A percentile compares a stretch with the other conserved stretches of the same genome.
Evolutionary conservation across 805 yeast species (phyloP).

Genomic region (Zygosaccharomyces bisporus): DNA sequence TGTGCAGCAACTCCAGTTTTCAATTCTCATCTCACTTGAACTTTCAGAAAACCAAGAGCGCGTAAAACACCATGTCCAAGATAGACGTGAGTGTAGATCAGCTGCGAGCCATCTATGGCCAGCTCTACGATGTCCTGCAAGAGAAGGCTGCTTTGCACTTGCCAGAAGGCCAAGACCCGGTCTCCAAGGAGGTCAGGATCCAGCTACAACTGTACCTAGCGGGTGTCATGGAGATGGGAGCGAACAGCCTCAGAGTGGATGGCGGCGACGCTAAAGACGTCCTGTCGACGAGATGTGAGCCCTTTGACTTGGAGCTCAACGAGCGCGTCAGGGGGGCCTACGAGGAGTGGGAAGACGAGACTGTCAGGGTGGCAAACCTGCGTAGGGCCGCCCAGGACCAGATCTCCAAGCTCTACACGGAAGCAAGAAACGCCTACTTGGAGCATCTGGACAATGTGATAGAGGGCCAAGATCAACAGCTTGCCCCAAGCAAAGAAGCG

Average conservation of each 20-base stretch:
- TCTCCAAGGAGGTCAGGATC: slow-evolving; percentile 20
- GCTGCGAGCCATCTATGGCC: slow-evolving; percentile 29
- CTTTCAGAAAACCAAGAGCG: slow-evolving; percentile 1
- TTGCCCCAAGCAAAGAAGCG: background rate
- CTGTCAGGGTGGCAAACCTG: slow-evolving; percentile 52
- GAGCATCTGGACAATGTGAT: slow-evolving; percentile 26
- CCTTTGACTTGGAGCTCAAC: slow-evolving; percentile 64
- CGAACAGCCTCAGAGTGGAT: slow-evolving; percentile 50
- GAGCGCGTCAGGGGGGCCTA: slow-evolving; percentile 54
- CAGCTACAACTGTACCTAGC: slow-evolving; percentile 25
- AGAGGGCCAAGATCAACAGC: slow-evolving; percentile 8
- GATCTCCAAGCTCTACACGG: slow-evolving; percentile 39
- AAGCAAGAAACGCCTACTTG: slow-evolving; percentile 28
- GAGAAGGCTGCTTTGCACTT: slow-evolving; percentile 21
- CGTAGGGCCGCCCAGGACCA: slow-evolving; percentile 50
- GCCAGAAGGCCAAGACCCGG: slow-evolving; percentile 17
- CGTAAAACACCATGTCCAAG: slow-evolving; percentile 10
- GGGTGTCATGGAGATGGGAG: slow-evolving; percentile 48
- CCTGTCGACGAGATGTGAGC: slow-evolving; percentile 45
- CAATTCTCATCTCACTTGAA: background rate
- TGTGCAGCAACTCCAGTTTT: background rate
- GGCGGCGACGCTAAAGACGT: slow-evolving; percentile 26
- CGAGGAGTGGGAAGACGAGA: slow-evolving; percentile 57
- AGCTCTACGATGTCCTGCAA: slow-evolving; percentile 26
- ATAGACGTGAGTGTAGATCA: slow-evolving; percentile 29